Evolutionary conservation across 345 rosid species (phyloP).

Genomic region (Citrus sp.): DNA sequence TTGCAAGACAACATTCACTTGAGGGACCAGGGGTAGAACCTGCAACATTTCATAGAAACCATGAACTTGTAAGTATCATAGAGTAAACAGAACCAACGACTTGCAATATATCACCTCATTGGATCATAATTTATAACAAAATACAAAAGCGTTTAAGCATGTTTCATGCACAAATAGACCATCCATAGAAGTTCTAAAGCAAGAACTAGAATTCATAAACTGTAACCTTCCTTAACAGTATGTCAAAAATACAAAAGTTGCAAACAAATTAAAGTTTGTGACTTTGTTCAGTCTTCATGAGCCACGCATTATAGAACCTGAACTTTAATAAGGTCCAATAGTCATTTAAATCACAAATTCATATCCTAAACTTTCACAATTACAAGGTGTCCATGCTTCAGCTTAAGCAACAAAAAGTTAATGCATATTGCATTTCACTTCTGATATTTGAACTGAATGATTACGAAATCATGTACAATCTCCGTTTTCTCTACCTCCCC

Average conservation of each 20-base stretch:
- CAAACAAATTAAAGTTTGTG: background rate
- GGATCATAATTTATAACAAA: background rate
- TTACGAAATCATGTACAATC: background rate
- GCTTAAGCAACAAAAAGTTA: background rate
- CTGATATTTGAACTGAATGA: background rate
- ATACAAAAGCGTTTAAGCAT: background rate
- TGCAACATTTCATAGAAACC: slow-evolving; percentile 22
- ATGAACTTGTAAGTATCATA: background rate
- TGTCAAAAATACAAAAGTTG: background rate
- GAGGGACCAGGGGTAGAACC: slow-evolving; percentile 84
- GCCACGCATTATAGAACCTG: background rate
- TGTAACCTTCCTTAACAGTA: background rate
- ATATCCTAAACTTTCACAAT: background rate
- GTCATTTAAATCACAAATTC: background rate
- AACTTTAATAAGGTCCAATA: background rate
- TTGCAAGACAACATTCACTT: slow-evolving; percentile 53
- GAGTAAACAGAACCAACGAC: background rate
- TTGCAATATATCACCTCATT: background rate
- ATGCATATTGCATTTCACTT: background rate
- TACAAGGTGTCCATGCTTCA: background rate
- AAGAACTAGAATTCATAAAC: background rate
- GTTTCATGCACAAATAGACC: background rate
- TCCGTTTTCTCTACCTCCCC: background rate
- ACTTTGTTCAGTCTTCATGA: background rate
- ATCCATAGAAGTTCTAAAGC: background rate